Evolutionary conservation across 164 flowering plant species (phyloP), one percentile per base, ranked within the genome.

Genomic region (Kingdonia uniflora): DNA sequence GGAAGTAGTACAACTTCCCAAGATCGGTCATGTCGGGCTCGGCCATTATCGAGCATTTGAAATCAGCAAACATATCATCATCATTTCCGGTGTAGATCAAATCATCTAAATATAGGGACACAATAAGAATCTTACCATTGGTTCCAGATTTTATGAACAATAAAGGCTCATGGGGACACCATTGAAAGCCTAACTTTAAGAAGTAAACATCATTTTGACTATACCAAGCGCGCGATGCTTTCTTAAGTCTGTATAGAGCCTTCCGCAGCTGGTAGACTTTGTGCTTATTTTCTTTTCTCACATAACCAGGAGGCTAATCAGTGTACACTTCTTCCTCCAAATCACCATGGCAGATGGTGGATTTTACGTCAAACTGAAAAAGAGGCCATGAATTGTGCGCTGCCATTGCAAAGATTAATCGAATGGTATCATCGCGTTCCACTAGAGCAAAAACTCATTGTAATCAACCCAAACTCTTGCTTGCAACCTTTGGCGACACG

Each of bases 171-270:
- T 23, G 10, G 17, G 39, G 13, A 1, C 53, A 50, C 19, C 13
- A 14, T 7, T 23, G 33, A 21, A 47, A 47, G 10, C 50, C 50
- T 47, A 0, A 1, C 26, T 22, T 24, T 8, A 47, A 8, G 19
- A 47, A 47, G 19, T 47, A 47, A 7, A 24, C 50, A 2, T 47
- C 50, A 22, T 16, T 47, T 20, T 0, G 15, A 29, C 37, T 49
- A 1, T 25, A 50, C 53, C 53, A 50, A 14, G 53, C 53, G 4
- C 53, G 16, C 1, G 59, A 47, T 2, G 58, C 29, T 19, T n/a
- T 47, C 11, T 17, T 14, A 2, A 50, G 39, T 17, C 53, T 35
- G 23, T 50, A 29, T n/a, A 50, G 11, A 1, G 53, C 19, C 19
- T 50, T 50, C 20, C 19, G 19, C 15, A 29, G 35, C 35, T 29